Conservation (phyloP, 768 basidiomycete genomes). For the Tylopilus sp. region DNA sequence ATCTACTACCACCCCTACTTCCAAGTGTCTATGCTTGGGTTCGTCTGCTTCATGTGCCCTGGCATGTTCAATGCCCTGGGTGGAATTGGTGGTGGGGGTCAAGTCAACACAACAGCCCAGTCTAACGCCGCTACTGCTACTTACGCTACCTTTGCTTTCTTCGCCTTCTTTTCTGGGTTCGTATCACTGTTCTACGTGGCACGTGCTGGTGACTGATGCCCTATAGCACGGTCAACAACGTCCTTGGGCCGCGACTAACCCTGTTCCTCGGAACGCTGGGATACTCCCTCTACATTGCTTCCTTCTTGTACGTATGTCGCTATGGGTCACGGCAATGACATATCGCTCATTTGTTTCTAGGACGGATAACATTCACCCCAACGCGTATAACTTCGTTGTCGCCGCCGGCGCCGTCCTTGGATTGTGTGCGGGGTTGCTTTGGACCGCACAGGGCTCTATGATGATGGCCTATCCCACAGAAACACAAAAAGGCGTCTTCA, state of each 20-base stretch:
- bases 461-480: constrained; percentile 86
- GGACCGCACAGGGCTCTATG: constrained; percentile 83
- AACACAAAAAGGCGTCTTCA: constrained; percentile 69
- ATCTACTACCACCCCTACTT: constrained; percentile 53
- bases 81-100: constrained; percentile 78
- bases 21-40: constrained; percentile 55
- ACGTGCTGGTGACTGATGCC: background rate
- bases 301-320: constrained; percentile 55
- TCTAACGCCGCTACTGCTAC: constrained; percentile 69
- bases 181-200: constrained; percentile 9
- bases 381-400: constrained; percentile 62
- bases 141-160: constrained; percentile 61
- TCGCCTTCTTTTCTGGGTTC: constrained; percentile 72
- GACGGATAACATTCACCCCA: constrained; percentile 64
- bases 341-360: constrained; percentile 33
- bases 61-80: constrained; percentile 80
- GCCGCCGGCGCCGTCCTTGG: constrained; percentile 71
- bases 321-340: background rate
- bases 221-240: constrained; percentile 71
- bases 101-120: constrained; percentile 59
- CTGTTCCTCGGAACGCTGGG: constrained; percentile 72
- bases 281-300: constrained; percentile 73
- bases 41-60: constrained; percentile 57
- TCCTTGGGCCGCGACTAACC: constrained; percentile 71
- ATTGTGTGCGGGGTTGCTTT: constrained; percentile 65